These are phyloP conservation scores for Elongisporangium prolatum DNA, from an alignment of 352 stramenopile genomes.

Conservation along the genomic window DNA sequence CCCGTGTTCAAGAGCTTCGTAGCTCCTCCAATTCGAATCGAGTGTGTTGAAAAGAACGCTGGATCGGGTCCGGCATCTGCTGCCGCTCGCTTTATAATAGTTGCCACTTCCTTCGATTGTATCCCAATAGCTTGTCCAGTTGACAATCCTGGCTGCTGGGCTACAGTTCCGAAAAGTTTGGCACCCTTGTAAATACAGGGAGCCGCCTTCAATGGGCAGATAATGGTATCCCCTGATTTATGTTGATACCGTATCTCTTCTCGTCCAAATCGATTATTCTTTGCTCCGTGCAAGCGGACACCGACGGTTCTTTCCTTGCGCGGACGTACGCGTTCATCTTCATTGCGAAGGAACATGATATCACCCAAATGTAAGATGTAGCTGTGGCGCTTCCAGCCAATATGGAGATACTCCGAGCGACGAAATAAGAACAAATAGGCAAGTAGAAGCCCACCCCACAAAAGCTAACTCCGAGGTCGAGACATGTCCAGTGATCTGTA, in stretches of 20 bases:
- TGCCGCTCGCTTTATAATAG: constrained; percentile 1
- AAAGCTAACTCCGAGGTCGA: too few relatives aligned
- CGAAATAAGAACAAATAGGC: too few relatives aligned
- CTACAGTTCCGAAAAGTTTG: not conserved
- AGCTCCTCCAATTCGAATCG: constrained; percentile 8
- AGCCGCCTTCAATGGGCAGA: constrained; percentile 4
- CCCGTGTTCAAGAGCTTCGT: constrained; percentile 4
- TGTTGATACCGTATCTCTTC: constrained; percentile 1
- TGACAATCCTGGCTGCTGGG: not conserved
- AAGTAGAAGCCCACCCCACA: too few relatives aligned
- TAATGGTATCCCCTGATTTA: not conserved
- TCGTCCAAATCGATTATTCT: constrained; percentile 8
- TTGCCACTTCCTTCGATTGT: constrained; percentile 1
- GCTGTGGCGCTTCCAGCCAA: too few relatives aligned
- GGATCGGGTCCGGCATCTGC: not conserved
- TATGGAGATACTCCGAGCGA: too few relatives aligned
- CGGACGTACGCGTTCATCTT: too few relatives aligned
- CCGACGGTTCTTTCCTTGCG: not conserved
- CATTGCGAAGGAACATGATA: too few relatives aligned
- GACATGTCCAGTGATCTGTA: too few relatives aligned
- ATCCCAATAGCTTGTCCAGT: not conserved
- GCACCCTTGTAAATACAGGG: constrained; percentile 2
- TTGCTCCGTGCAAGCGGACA: constrained; percentile 1
- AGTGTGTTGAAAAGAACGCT: constrained; percentile 6
- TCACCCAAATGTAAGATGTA: too few relatives aligned